Evolutionary conservation across 2,329 filamentous ascomycete genomes (phyloP), one percentile per base, ranked within the genome.

Genomic region (Ceratocystis huliohia): DNA sequence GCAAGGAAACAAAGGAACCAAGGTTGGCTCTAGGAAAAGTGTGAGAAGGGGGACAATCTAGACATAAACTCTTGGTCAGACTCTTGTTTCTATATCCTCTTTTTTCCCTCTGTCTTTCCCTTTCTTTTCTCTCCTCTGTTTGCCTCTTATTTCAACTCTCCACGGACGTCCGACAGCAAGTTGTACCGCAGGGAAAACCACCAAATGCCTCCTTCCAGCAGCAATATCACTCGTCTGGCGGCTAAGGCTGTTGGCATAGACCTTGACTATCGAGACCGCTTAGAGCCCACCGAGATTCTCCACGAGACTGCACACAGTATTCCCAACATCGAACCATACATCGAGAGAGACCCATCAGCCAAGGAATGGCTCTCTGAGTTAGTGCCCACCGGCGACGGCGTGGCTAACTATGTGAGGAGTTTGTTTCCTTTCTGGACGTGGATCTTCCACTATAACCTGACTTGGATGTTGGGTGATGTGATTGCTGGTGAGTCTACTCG

Each of bases 401-500:
- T 69, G 30, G 61, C 63, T 3, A 50, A 41, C 45, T 80, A 80
- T 68, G 45, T 79, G 63, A 73, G 72, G 67, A 74, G 73, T 68
- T 71, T 82, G 20, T 81, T 82, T 68, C 80, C 80, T 1, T 81
- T 81, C 70, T 70, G 77, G 67, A 74, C 73, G 15, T 82, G 80
- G 80, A 79, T 81, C 65, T 76, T 76, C 69, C 80, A 79, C 65
- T 81, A 81, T 71, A 81, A 81, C 68, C 68, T 73, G 65, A 74
- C 74, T 13, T 81, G 79, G 79, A 73, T 80, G 37, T 65, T 78
- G 30, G 79, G 79, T 68, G 79, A 81, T 66, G 68, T 78, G 37
- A 75, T 80, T 69, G 78, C 77, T 68, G 78, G 79, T 74, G 82
- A 97, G 73, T 97, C 87, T 72, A 4, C 20, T n/a, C 5, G 30